A percentile compares a stretch with the other conserved stretches of the same genome.
Conservation (phyloP, 306 rosid genomes). For the Pyrus pyrifolia region DNA sequence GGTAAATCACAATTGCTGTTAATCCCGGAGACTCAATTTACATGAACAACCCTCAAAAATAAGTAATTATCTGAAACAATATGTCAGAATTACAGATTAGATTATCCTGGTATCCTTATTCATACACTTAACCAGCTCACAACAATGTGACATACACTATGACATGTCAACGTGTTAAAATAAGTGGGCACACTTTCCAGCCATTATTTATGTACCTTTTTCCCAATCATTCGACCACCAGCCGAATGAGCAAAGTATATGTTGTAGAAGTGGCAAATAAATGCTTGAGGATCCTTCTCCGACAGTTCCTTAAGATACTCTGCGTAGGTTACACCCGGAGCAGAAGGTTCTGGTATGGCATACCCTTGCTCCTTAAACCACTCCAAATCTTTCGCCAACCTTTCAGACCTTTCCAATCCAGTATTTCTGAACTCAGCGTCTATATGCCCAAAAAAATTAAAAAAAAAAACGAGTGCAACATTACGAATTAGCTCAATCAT, state of each 20-base stretch:
- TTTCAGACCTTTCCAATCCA: constrained; percentile 89
- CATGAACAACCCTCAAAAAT: too few species aligned
- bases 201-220: constrained; percentile 42
- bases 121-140: not conserved
- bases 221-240: constrained; percentile 97
- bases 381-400: constrained; percentile 78
- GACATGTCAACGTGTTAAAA: not conserved
- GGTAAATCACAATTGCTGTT: too few species aligned
- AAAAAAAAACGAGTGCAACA: not conserved
- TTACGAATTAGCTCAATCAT: not conserved
- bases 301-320: constrained; percentile 71
- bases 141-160: not conserved
- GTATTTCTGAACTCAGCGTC: constrained; percentile 87
- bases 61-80: not conserved
- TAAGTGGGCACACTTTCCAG: not conserved
- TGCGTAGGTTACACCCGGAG: constrained; percentile 68
- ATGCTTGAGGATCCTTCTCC: constrained; percentile 77
- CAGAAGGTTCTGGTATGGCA: constrained; percentile 76
- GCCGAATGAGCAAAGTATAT: constrained; percentile 92
- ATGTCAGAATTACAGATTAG: not conserved
- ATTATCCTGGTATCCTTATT: not conserved
- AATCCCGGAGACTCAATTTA: too few species aligned
- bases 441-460: constrained; percentile 16
- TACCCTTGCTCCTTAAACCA: constrained; percentile 93
- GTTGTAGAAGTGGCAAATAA: constrained; percentile 92